Evolutionary conservation across 257 asterid species (phyloP), one percentile per base, ranked within the genome.

Genomic region (Plantago elongata): DNA sequence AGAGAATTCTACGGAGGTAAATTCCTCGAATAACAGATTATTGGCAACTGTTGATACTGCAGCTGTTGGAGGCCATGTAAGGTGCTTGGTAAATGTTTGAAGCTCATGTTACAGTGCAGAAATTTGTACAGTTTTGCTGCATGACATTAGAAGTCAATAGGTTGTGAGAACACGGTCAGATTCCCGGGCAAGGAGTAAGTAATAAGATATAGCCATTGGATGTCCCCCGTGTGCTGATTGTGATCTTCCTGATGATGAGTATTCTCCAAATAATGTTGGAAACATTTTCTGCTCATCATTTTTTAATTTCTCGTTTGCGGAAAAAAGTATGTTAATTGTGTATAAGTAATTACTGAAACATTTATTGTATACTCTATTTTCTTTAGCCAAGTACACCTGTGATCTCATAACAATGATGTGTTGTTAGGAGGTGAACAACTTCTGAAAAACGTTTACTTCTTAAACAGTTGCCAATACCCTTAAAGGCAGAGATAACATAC

Each of bases 51-150:
- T 0, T 13, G 45, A 29, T 27, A 29, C 61, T 58, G 22, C 40
- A 7, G 46, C 13, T 12, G 5, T 54, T 42, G 29, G 51, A 16
- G 51, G 10, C 58, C 58, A 54, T 54, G n/a, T 54, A 13, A 9
- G 9, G 7, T 15, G 17, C 14, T 37, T 54, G 10, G 34, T 54
- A 34, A 34, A 7, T 7, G 40, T 34, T 34, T 34, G 40, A 34
- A n/a, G 54, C 18, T 9, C 54, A 7, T 9, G n/a, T 57, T 17
- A 13, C 2, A 9, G 6, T 58, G 37, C 63, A 15, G 50, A 43
- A 58, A 13, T 42, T 58, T 58, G 51, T 43, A 58, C 27, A 58
- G 63, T 43, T 49, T 40, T 58, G 51, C 38, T 42, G 63, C 63
- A 58, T 58, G 27, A 14, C 15, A 14, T 43, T 40, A 42, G 16